phyloP scores from a whole-genome alignment of 129 eudicot species.

The Daucus carota region DH1_v3.0 NC_030386.2:33854501-33855000 shows the following conservation, averaged over 20 bases:
- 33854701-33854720: slow-evolving; percentile 34
- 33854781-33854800: not conserved
- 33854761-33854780: slow-evolving; percentile 28
- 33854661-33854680: slow-evolving; percentile 33
- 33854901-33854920: not conserved
- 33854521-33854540: slow-evolving; percentile 48
- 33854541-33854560: slow-evolving; percentile 37
- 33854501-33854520: slow-evolving; percentile 39
- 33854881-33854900: not conserved
- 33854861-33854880: not conserved
- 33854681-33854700: slow-evolving; percentile 30
- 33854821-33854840: not conserved
- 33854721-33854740: slow-evolving; percentile 30
- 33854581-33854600: not conserved
- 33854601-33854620: not conserved
- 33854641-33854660: slow-evolving; percentile 37
- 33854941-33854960: not conserved
- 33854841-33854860: not conserved
- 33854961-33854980: not conserved
- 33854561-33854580: slow-evolving; percentile 12
- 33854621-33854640: not conserved
- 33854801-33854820: not conserved
- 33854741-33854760: slow-evolving; percentile 36
- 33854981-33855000: not conserved
- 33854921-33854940: not conserved